Percentiles rank a stretch among this genome's conserved stretches.
These are phyloP conservation scores for Sporothrix phasma DNA, from an alignment of 2,329 filamentous ascomycete species.

Conservation along the genomic window DNA sequence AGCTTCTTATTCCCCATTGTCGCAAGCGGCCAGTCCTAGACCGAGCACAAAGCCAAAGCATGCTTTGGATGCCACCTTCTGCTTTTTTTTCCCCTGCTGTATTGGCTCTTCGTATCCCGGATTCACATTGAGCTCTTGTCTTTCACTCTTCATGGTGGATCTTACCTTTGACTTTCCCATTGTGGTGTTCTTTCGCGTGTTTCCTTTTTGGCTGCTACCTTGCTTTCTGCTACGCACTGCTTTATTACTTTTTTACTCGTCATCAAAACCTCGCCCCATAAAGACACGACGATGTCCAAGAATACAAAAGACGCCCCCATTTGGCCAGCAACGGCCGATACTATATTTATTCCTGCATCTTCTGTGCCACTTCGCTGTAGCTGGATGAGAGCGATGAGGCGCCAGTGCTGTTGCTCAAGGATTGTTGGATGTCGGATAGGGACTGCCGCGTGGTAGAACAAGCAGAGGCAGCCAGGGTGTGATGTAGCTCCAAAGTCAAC, in stretches of 20 bases:
- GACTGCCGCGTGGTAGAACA: no score
- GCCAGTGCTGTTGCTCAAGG: no score
- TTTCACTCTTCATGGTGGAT: no score
- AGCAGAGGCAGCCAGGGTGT: no score
- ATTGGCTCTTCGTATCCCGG: neutral
- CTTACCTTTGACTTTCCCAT: neutral
- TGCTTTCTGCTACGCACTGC: neutral
- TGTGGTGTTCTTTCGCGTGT: neutral
- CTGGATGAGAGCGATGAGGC: neutral
- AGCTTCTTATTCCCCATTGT: neutral
- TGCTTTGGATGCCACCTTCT: neutral
- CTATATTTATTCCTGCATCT: conserved; percentile 11
- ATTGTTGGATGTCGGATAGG: no score
- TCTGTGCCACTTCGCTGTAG: neutral
- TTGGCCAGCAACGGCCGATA: conserved; percentile 22
- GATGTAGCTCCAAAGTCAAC: no score
- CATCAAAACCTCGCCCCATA: neutral
- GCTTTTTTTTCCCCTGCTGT: neutral
- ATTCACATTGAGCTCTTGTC: neutral
- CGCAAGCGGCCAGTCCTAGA: neutral
- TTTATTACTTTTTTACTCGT: neutral
- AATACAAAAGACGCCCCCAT: conserved; percentile 17
- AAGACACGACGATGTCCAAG: conserved; percentile 17
- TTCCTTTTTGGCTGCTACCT: neutral
- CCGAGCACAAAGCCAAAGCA: neutral